phyloP scores from a whole-genome alignment of 2,329 filamentous ascomycete genomes.

The Cercospora sesami region DNA sequence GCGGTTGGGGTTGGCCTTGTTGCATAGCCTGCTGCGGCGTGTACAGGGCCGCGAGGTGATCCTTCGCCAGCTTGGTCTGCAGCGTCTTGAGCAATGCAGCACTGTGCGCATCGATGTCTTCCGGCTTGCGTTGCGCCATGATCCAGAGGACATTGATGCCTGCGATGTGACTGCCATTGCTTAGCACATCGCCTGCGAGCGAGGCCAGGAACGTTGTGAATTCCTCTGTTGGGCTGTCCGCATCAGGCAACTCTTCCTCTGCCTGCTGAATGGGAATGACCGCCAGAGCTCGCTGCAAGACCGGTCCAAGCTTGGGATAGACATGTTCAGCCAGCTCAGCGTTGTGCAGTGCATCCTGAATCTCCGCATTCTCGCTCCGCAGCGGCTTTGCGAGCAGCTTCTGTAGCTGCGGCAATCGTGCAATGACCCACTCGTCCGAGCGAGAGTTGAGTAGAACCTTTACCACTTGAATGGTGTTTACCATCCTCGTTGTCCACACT shows the following conservation, averaged over 20 bases:
- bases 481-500: slow-evolving; percentile 78
- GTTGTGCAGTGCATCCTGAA: slow-evolving; percentile 87
- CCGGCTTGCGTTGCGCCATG: slow-evolving; percentile 77
- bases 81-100: slow-evolving; percentile 87
- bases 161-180: slow-evolving; percentile 73
- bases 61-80: slow-evolving; percentile 85
- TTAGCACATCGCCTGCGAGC: slow-evolving; percentile 82
- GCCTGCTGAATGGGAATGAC: slow-evolving; percentile 78
- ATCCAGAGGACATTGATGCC: slow-evolving; percentile 95
- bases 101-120: slow-evolving; percentile 88
- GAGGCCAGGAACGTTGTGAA: slow-evolving; percentile 81
- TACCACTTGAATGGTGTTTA: slow-evolving; percentile 91
- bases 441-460: slow-evolving; percentile 87
- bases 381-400: slow-evolving; percentile 87
- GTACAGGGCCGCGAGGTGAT: slow-evolving; percentile 78
- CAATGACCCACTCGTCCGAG: slow-evolving; percentile 84
- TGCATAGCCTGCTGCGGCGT: slow-evolving; percentile 55
- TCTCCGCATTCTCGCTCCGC: slow-evolving; percentile 82
- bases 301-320: slow-evolving; percentile 64
- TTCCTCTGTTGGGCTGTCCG: slow-evolving; percentile 74
- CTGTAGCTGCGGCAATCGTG: slow-evolving; percentile 74
- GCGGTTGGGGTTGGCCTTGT: slow-evolving; percentile 47
- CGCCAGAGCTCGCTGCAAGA: slow-evolving; percentile 79
- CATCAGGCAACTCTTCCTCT: slow-evolving; percentile 70
- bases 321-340: slow-evolving; percentile 68